Evolutionary conservation across 2,329 filamentous ascomycete species (phyloP).

Genomic region (Neonectria coccinea): DNA sequence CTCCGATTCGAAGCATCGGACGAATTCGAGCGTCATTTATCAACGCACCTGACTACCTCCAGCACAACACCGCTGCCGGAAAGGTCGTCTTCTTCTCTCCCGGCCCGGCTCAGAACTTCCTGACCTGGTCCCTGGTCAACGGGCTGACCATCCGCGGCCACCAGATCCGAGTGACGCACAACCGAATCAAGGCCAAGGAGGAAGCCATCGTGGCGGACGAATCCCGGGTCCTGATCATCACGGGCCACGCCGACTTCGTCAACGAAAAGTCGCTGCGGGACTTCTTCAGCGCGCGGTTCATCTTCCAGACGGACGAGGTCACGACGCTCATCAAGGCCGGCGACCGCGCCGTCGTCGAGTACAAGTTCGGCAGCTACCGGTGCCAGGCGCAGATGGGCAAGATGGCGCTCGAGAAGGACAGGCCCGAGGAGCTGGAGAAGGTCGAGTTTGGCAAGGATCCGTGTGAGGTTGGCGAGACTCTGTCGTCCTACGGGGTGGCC

Average conservation of each 20-base stretch:
- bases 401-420: conserved; percentile 53
- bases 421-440: conserved; percentile 50
- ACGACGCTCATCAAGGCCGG: conserved; percentile 45
- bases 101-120: conserved; percentile 50
- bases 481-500: conserved; percentile 49
- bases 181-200: conserved; percentile 60
- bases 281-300: conserved; percentile 58
- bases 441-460: conserved; percentile 55
- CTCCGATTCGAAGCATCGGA: conserved; percentile 58
- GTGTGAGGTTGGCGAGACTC: conserved; percentile 52
- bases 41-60: conserved; percentile 57
- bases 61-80: conserved; percentile 56
- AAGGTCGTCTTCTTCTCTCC: conserved; percentile 64
- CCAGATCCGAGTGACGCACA: conserved; percentile 56
- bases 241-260: conserved; percentile 58
- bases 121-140: conserved; percentile 38
- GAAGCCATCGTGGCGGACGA: conserved; percentile 44
- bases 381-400: conserved; percentile 65
- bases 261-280: conserved; percentile 53
- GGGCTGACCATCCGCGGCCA: conserved; percentile 54
- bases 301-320: conserved; percentile 61
- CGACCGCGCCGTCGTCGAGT: conserved; percentile 57
- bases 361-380: conserved; percentile 66
- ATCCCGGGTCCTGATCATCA: conserved; percentile 65
- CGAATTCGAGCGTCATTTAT: conserved; percentile 65